Evolutionary conservation across 768 basidiomycete genomes (phyloP).

Genomic region (Neoboletus brunneissimus): DNA sequence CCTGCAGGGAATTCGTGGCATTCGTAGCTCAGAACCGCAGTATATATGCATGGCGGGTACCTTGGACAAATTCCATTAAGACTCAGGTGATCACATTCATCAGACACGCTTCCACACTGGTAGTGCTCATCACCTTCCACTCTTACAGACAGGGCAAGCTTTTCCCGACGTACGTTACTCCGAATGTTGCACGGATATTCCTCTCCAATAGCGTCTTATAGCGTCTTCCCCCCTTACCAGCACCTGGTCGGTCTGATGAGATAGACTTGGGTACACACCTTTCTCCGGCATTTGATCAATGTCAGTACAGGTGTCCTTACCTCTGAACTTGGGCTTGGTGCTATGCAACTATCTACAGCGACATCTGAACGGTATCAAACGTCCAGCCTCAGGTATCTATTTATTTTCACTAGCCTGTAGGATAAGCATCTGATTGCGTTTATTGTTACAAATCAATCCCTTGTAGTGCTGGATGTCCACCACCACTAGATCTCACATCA

Average conservation of each 20-base stretch:
- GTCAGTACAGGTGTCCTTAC: background rate
- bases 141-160: background rate
- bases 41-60: background rate
- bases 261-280: background rate
- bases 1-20: background rate
- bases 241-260: background rate
- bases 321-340: background rate
- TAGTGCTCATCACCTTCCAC: background rate
- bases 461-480: background rate
- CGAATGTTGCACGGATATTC: background rate
- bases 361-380: background rate
- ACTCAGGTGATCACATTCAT: background rate
- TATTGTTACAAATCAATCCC: background rate
- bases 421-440: background rate
- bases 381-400: background rate
- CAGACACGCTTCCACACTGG: background rate
- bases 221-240: background rate
- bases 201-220: background rate
- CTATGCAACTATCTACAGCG: background rate
- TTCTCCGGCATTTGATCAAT: background rate
- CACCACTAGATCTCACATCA: slow-evolving; percentile 7
- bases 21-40: rapidly evolving
- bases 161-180: background rate
- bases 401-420: no score
- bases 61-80: no score